Conservation (phyloP, 1,139 yeast species). For the Hyphopichia wangnamkhiaoensis region DNA sequence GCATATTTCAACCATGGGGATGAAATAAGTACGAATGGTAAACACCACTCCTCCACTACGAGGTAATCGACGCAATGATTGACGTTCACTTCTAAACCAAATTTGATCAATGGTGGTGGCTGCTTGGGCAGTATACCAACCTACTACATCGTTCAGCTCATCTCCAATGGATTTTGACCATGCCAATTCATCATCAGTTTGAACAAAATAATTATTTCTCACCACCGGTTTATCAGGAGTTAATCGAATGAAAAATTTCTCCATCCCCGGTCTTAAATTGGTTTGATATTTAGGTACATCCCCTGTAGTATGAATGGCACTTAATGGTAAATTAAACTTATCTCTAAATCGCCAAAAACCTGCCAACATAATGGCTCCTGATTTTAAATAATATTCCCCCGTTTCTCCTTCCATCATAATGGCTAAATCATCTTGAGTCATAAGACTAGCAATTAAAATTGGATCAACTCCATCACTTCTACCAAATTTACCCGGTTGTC, state of each 20-base stretch:
- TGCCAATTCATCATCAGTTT: constrained; percentile 61
- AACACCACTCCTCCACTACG: constrained; percentile 59
- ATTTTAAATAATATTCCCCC: constrained; percentile 56
- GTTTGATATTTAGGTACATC: constrained; percentile 65
- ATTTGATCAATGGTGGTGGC: constrained; percentile 48
- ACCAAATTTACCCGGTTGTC: constrained; percentile 10
- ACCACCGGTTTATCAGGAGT: constrained; percentile 60
- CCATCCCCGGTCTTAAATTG: constrained; percentile 63
- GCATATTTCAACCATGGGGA: constrained; percentile 53
- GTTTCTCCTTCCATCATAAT: constrained; percentile 60
- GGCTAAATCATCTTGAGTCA: constrained; percentile 70
- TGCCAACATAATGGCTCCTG: constrained; percentile 63
- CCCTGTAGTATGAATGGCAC: constrained; percentile 61
- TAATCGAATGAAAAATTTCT: constrained; percentile 58
- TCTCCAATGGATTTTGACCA: constrained; percentile 68
- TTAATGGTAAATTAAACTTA: constrained; percentile 53
- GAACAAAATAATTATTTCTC: constrained; percentile 66
- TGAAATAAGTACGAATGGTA: constrained; percentile 63
- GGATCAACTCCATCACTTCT: constrained; percentile 45
- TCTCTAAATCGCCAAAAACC: constrained; percentile 67
- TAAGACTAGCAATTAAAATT: constrained; percentile 54
- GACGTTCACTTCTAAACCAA: constrained; percentile 67
- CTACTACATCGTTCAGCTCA: constrained; percentile 51
- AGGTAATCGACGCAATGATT: constrained; percentile 67
- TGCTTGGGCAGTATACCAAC: constrained; percentile 59